Conservation (phyloP, 331 rosid species). For the Saraca asoca region DNA sequence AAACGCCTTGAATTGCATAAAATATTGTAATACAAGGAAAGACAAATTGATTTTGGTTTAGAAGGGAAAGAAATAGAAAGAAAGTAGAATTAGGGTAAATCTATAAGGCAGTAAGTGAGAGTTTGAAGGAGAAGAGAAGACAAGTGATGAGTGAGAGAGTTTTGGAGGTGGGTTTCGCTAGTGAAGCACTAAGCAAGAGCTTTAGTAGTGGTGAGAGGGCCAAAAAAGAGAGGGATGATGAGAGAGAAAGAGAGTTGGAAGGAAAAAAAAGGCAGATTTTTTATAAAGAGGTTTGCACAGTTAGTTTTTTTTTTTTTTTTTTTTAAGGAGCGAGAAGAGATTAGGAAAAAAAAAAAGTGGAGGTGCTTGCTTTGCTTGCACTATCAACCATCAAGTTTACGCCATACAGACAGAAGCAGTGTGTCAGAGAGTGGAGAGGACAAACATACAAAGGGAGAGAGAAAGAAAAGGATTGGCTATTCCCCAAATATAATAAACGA, state of each 20-base stretch:
- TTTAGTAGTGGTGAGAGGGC: constrained; percentile 47
- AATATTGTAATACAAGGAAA: constrained; percentile 10
- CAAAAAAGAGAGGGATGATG: constrained; percentile 19
- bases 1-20: constrained; percentile 28
- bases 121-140: constrained; percentile 13
- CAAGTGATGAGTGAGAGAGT: constrained; percentile 10
- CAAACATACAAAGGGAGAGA: constrained; percentile 31
- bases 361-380: constrained; percentile 89
- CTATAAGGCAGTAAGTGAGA: constrained; percentile 10
- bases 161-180: constrained; percentile 46
- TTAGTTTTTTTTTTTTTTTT: constrained; percentile 38
- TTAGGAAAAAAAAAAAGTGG: constrained; percentile 29
- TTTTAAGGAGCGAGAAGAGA: constrained; percentile 28
- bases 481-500: constrained; percentile 24
- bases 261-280: constrained; percentile 22
- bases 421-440: constrained; percentile 85
- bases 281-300: constrained; percentile 35
- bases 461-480: constrained; percentile 6
- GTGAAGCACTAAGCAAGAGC: constrained; percentile 56
- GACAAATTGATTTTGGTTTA: constrained; percentile 6
- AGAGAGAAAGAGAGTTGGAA: neutral
- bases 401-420: constrained; percentile 58
- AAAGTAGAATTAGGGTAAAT: constrained; percentile 26
- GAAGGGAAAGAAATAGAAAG: constrained; percentile 17
- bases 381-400: constrained; percentile 84